Conservation (phyloP, 805 yeast genomes). For the Candida schatavii region DNA sequence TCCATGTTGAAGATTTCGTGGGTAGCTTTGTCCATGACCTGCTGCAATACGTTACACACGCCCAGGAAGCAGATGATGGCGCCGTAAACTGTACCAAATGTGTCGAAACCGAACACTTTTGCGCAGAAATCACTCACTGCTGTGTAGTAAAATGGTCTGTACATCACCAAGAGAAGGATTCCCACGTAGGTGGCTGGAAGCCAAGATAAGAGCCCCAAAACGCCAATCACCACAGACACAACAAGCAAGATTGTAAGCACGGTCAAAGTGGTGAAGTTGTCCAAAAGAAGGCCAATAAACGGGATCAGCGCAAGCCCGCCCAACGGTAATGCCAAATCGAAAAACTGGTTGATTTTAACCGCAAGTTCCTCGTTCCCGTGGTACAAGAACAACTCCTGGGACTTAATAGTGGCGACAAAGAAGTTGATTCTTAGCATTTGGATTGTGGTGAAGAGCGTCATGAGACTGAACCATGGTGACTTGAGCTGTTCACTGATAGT, state of each 20-base stretch:
- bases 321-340: slow-evolving; percentile 81
- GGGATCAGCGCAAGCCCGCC: slow-evolving; percentile 91
- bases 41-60: slow-evolving; percentile 70
- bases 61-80: slow-evolving; percentile 81
- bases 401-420: slow-evolving; percentile 82
- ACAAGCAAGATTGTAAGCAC: slow-evolving; percentile 51
- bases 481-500: slow-evolving; percentile 47
- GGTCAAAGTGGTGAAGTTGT: slow-evolving; percentile 62
- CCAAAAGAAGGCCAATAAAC: slow-evolving; percentile 76
- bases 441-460: slow-evolving; percentile 76
- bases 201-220: slow-evolving; percentile 63
- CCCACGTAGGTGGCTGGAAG: slow-evolving; percentile 62
- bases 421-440: slow-evolving; percentile 92
- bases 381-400: slow-evolving; percentile 77
- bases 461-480: slow-evolving; percentile 74
- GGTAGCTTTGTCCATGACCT: slow-evolving; percentile 64
- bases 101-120: slow-evolving; percentile 87
- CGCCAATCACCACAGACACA: slow-evolving; percentile 63
- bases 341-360: slow-evolving; percentile 60
- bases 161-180: slow-evolving; percentile 68
- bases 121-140: slow-evolving; percentile 90
- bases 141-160: slow-evolving; percentile 90
- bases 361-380: slow-evolving; percentile 51
- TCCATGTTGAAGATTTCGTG: slow-evolving; percentile 66
- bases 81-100: slow-evolving; percentile 92